Percentiles rank a stretch among this genome's conserved stretches.
phyloP scores from a whole-genome alignment of 345 rosid species.

The Melastoma malabathricum region DNA sequence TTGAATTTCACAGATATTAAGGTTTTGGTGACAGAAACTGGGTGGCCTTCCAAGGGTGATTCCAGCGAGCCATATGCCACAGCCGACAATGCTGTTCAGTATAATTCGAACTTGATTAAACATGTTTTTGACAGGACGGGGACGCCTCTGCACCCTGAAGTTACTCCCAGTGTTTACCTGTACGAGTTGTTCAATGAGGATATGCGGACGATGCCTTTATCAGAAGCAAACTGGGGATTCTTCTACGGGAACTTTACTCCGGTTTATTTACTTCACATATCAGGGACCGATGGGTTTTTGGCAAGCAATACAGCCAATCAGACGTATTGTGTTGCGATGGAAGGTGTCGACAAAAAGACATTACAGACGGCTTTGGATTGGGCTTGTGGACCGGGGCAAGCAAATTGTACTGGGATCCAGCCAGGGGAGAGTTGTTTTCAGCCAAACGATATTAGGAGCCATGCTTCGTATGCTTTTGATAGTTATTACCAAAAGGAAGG shows the following conservation, averaged over 20 bases:
- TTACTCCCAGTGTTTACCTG: conserved; percentile 63
- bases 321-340: conserved; percentile 72
- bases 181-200: conserved; percentile 92
- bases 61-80: conserved; percentile 81
- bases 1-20: conserved; percentile 64
- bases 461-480: conserved; percentile 84
- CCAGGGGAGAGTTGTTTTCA: conserved; percentile 81
- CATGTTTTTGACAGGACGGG: conserved; percentile 71
- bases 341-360: conserved; percentile 52
- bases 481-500: conserved; percentile 79
- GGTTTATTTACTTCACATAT: conserved; percentile 75
- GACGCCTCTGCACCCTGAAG: conserved; percentile 76
- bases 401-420: conserved; percentile 85
- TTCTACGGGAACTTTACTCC: conserved; percentile 71
- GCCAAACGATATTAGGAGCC: conserved; percentile 67
- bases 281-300: conserved; percentile 73
- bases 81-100: conserved; percentile 65
- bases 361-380: conserved; percentile 93
- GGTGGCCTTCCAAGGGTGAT: conserved; percentile 90
- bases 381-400: conserved; percentile 92
- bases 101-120: conserved; percentile 82
- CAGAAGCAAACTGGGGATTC: conserved; percentile 94
- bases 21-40: conserved; percentile 76
- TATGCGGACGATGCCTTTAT: conserved; percentile 50
- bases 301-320: conserved; percentile 91